phyloP scores from a whole-genome alignment of 257 asterid genomes.

The Capsicum baccatum region DNA sequence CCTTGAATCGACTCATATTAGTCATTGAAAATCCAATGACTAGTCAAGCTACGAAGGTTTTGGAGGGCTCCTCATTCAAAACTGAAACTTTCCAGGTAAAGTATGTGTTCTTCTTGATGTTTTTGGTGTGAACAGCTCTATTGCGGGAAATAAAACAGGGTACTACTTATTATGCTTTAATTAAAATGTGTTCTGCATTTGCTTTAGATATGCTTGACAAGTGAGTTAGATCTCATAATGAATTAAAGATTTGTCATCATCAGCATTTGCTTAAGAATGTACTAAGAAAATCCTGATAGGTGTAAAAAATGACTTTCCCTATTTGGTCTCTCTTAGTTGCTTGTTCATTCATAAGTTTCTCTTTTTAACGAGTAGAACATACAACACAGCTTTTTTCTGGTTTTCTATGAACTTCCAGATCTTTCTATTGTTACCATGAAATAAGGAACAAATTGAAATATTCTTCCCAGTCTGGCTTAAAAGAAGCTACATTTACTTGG shows the following conservation, averaged over 20 bases:
- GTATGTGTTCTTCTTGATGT: conserved; percentile 25
- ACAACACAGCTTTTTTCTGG: not conserved
- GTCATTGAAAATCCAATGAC: conserved; percentile 66
- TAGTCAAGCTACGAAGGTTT: conserved; percentile 67
- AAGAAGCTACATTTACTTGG: conserved; percentile 9
- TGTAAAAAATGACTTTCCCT: not conserved
- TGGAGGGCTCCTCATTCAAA: conserved; percentile 61
- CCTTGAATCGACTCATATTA: conserved; percentile 60
- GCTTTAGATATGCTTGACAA: conserved; percentile 6
- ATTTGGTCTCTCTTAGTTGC: not conserved
- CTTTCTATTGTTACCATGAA: not conserved
- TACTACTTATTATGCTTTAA: not conserved
- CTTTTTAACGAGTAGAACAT: not conserved
- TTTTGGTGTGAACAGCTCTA: not conserved
- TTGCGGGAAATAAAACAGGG: not conserved
- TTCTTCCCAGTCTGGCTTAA: not conserved
- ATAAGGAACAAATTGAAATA: not conserved
- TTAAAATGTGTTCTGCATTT: conserved; percentile 20
- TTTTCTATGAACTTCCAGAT: not conserved
- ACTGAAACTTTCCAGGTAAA: conserved; percentile 81
- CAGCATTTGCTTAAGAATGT: not conserved
- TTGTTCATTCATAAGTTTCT: not conserved
- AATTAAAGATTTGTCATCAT: not conserved
- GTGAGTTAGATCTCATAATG: conserved; percentile 3
- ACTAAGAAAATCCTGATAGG: not conserved